These are phyloP conservation scores for Fonsecaea multimorphosa DNA, from an alignment of 2,329 filamentous ascomycete species.

Conservation along the genomic window DNA sequence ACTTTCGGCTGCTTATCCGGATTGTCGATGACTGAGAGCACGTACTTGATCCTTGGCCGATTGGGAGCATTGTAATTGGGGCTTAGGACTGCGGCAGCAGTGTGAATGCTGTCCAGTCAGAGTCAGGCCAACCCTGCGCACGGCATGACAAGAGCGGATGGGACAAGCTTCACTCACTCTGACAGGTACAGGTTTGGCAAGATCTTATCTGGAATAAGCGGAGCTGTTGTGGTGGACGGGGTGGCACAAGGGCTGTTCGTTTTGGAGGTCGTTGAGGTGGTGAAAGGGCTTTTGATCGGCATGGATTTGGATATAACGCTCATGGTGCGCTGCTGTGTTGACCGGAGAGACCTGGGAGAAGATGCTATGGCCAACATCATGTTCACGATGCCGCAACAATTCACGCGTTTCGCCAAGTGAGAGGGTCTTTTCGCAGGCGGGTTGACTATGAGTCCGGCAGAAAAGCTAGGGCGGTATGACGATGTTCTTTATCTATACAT, in stretches of 20 bases:
- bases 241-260: constrained; percentile 16
- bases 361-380: constrained; percentile 24
- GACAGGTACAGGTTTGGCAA: constrained; percentile 34
- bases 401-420: neutral
- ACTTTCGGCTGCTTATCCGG: constrained; percentile 27
- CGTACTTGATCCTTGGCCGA: constrained; percentile 32
- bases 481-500: neutral
- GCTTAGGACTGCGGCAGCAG: constrained; percentile 33
- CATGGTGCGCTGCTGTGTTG: constrained; percentile 10
- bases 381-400: neutral
- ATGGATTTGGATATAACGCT: constrained; percentile 15
- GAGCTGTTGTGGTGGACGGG: constrained; percentile 33
- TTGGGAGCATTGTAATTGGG: constrained; percentile 32
- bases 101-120: constrained; percentile 26
- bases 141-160: neutral
- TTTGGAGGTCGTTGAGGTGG: neutral
- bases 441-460: constrained; percentile 18
- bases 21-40: constrained; percentile 31
- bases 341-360: constrained; percentile 6
- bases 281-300: constrained; percentile 17
- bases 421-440: neutral
- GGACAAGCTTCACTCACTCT: constrained; percentile 27
- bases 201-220: constrained; percentile 34
- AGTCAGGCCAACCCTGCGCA: neutral
- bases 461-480: neutral